Evolutionary conservation across 164 flowering plant genomes (phyloP), one percentile per base, ranked within the genome.

Genomic region (Berberis thunbergii): DNA sequence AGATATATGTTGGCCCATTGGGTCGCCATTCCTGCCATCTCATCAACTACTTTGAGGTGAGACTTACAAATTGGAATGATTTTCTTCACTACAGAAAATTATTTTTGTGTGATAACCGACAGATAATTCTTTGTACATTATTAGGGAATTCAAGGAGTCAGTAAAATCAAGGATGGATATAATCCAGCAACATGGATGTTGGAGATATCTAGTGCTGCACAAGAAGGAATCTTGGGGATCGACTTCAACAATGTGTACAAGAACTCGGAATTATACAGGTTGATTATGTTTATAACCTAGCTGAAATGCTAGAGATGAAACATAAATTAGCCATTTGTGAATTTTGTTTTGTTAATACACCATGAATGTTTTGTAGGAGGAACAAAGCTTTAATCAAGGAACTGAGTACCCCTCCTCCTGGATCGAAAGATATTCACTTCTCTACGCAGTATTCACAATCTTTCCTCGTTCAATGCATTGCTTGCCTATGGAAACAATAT

Each of bases 401-500:
- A 38, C 64, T 84, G 52, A 77, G 83, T 59, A 45, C 48, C 13
- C 81, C 85, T 57, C 68, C 80, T 44, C 73, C 77, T 5, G 74
- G 66, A 41, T 74, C 84, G 3, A 64, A 77, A 57, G 88, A 82
- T 48, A 77, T 84, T 6, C 67, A 71, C 71, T 82, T 80, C 63
- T 66, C 76, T 4, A 72, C 81, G 45, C 75, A 72, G 50, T 80
- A 75, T 48, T 74, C 86, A 1, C 84, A 79, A 45, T 61, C 88
- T 1, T 78, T 79, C 69, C 10, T 70, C 66, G 69, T 58, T 4
- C 88, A 82, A 46, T 84, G 82, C 70, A 7, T 65, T 6, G 86
- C 84, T 7, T 81, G 88, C 77, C 67, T 84, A 9, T 84, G 82
- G 83, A 84, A 84, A 67, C 84, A 77, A 55, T 70, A 70, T 49